Evolutionary conservation across 1,139 yeast species (phyloP), one percentile per base, ranked within the genome.

Genomic region (Hyphopichia burtonii): DNA sequence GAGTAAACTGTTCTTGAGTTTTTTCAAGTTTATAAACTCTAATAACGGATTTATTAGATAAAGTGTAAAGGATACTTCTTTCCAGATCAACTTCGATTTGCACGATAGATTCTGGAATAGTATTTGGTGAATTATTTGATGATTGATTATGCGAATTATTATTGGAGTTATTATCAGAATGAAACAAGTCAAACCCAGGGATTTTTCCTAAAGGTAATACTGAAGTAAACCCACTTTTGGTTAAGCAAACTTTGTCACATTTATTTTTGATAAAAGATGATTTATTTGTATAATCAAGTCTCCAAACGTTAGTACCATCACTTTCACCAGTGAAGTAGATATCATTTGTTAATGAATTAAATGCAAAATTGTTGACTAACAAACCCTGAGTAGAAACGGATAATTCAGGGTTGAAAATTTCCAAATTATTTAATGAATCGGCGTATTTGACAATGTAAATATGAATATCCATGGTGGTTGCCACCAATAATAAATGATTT

Each of bases 181-280:
- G 70, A 41, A 75, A 63, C 44, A 57, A 58, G 44, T 63, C 74
- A 48, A 63, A 61, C 5, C 80, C 82, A 2, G 82, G 78, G 31
- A 76, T 55, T 46, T 67, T 66, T 27, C 73, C 70, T 19, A 56
- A 48, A 10, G 86, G 86, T 27, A 83, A 66, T 17, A 83, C 76
- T 38, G 78, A 73, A 1, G 85, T 74, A 39, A 86, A 68, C 0
- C 86, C 80, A 11, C 83, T 76, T 57, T 85, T 82, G 1, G 94
- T 86, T 40, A 85, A 73, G 58, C 96, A 88, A 27, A 84, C 80
- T 59, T 89, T 90, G 50, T 82, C 83, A 57, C 96, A 88, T 53
- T 83, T 85, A 56, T 87, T 86, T 48, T 84, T 82, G 57, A 89
- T 89, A 86, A 96, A 93, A 39, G 89, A 85, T 37, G 91, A 93